A percentile compares a stretch with the other conserved stretches of the same genome.
Evolutionary conservation across 352 stramenopile species (phyloP).

Genomic region (Phytophthora quininea): DNA sequence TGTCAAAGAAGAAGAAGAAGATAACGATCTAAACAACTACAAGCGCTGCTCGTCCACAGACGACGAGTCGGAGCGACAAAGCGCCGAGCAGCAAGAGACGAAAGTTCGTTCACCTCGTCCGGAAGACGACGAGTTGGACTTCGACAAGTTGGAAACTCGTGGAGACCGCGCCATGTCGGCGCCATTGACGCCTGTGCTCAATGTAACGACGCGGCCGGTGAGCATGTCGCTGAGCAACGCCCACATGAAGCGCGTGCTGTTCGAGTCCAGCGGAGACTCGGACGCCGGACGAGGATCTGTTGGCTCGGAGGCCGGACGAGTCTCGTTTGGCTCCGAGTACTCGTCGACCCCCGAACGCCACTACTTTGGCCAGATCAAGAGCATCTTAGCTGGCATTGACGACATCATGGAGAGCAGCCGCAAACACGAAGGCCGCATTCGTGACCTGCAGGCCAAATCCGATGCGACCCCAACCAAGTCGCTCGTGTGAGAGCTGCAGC

Average conservation of each 20-base stretch:
- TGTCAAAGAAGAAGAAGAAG: not conserved
- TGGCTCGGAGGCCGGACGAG: not conserved
- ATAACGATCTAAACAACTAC: constrained; percentile 15
- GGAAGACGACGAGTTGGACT: constrained; percentile 15
- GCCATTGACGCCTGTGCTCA: constrained; percentile 12
- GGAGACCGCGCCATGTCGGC: constrained; percentile 15
- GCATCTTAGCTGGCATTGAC: constrained; percentile 36
- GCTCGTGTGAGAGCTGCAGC: constrained; percentile 13
- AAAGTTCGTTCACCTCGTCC: not conserved
- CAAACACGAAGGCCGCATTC: constrained; percentile 26
- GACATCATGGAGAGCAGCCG: constrained; percentile 37
- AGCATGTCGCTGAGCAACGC: constrained; percentile 22
- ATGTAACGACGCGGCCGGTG: constrained; percentile 18
- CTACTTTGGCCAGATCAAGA: constrained; percentile 37
- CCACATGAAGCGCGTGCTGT: constrained; percentile 33
- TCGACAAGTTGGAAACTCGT: constrained; percentile 12
- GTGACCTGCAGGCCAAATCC: constrained; percentile 21
- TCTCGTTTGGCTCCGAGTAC: constrained; percentile 12
- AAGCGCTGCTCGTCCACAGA: constrained; percentile 23
- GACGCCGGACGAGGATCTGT: constrained; percentile 29
- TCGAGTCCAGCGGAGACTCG: constrained; percentile 11
- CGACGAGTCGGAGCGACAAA: constrained; percentile 9
- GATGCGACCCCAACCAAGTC: not conserved
- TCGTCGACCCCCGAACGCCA: constrained; percentile 31
- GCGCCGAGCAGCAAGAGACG: not conserved